Base-by-base conservation (phyloP, 192 early-diverging fungal genomes). In the Gonapodya sp. region DNA sequence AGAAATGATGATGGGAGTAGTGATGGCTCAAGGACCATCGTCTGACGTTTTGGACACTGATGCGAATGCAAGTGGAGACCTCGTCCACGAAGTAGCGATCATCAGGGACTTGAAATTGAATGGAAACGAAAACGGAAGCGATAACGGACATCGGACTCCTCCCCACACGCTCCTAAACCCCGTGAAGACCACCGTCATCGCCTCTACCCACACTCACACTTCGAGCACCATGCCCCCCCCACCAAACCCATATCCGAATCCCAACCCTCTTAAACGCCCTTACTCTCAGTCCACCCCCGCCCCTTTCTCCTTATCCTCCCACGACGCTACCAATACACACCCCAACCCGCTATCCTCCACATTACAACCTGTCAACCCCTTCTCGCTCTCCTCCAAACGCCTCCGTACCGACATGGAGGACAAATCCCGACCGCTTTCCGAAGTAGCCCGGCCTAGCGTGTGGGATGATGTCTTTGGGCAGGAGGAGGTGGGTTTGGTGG, bases 401-500 rank as follows among this genome's bases (percentile, higher is more conserved):
- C 81, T 64, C 31, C 83, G 72, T n/a, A 84, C 82, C 0, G 82
- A 81, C 1, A 79, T 81, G 8, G 73, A 85, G 0, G 33, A 78
- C 0, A 82, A 85, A 18, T 84, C 87, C 0, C 87, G 87, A 84
- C 92, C 92, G 37, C 80, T 93, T 31, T 91, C 92, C 33, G 92
- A 91, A 32, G 83, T 82, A 82, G 91, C 88, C 1, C 84, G 93
- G 36, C 93, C 93, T 0, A 83, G 34, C 0, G 85, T 2, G 2
- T 82, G 95, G 1, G 91, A 91, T 2, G 86, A 92, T 2, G 93
- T 94, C 83, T 87, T 93, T 14, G 94, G 94, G 31, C 95, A 96
- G 80, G 46, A 64, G 8, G 46, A 64, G 8, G 46, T 64, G 46
- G 24, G 46, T 64, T 64, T 64, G 46, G 24, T 8, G 46, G 46